Percentiles rank a stretch among this genome's conserved stretches.
phyloP scores from a whole-genome alignment of 371 early-diverging fungal genomes.

The Dipsacomyces acuminosporus region DNA sequence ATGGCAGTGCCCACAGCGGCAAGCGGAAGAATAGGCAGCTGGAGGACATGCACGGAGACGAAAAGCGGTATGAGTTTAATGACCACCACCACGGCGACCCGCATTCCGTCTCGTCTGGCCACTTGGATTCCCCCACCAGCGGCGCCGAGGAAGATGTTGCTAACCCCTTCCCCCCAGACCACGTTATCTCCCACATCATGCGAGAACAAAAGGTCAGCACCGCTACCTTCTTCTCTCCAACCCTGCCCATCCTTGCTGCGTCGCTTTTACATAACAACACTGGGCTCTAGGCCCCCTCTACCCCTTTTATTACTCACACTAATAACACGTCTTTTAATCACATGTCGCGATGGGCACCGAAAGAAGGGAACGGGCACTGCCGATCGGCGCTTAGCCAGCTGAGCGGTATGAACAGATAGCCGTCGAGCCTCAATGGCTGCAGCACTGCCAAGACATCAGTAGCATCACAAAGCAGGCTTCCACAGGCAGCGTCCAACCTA shows the following conservation, averaged over 20 bases:
- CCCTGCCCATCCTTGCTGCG: constrained; percentile 85
- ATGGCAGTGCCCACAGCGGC: constrained; percentile 9
- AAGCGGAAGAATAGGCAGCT: constrained; percentile 44
- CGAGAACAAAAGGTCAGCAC: constrained; percentile 59
- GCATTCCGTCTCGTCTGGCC: constrained; percentile 17
- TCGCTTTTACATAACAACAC: constrained; percentile 96
- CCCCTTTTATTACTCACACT: too few species aligned
- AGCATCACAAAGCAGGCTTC: too few species aligned
- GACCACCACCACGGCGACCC: constrained; percentile 44
- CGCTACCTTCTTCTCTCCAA: constrained; percentile 70
- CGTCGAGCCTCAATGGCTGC: too few species aligned
- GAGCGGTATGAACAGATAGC: too few species aligned
- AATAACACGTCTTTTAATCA: too few species aligned
- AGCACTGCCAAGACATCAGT: too few species aligned
- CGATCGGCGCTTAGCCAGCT: too few species aligned
- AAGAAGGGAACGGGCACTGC: too few species aligned
- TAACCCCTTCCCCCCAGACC: constrained; percentile 44
- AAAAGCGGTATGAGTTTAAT: constrained; percentile 42
- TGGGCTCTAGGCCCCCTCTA: constrained; percentile 44
- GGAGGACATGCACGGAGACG: constrained; percentile 35
- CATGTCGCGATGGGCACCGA: too few species aligned
- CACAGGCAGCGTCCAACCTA: too few species aligned
- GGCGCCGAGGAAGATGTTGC: constrained; percentile 36
- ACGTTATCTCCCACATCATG: constrained; percentile 45
- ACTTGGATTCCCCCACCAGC: not conserved